These are phyloP conservation scores for Xylaria digitata DNA, from an alignment of 2,329 filamentous ascomycete genomes.

Conservation along the genomic window DNA sequence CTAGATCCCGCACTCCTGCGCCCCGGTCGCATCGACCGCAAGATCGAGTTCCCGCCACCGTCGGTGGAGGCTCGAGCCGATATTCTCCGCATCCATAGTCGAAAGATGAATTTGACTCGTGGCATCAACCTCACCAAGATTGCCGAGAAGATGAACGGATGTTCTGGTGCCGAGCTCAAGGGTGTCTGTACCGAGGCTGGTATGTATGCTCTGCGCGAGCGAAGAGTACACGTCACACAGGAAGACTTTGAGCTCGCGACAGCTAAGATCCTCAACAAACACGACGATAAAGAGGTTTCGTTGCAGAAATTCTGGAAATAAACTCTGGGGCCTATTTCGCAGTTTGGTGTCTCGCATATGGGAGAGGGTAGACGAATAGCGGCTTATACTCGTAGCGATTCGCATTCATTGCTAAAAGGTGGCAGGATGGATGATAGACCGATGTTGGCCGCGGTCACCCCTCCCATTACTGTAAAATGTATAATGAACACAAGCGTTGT, in stretches of 20 bases:
- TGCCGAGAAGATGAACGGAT: slow-evolving; percentile 99
- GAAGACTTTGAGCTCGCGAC: slow-evolving; percentile 99
- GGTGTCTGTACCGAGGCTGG: slow-evolving; percentile 98
- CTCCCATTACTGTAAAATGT: slow-evolving; percentile 39
- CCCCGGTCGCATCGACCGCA: slow-evolving; percentile 97
- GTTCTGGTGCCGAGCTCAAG: slow-evolving; percentile 96
- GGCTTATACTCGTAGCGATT: slow-evolving; percentile 2
- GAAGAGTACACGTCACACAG: slow-evolving; percentile 97
- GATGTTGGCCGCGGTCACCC: neutral
- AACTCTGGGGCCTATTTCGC: slow-evolving; percentile 21
- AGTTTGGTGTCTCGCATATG: neutral
- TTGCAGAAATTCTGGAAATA: slow-evolving; percentile 89
- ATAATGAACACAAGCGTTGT: slow-evolving; percentile 40
- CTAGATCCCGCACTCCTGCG: slow-evolving; percentile 93
- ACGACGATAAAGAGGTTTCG: slow-evolving; percentile 96
- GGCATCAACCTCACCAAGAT: slow-evolving; percentile 99
- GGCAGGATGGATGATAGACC: slow-evolving; percentile 1
- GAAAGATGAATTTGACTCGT: slow-evolving; percentile 98
- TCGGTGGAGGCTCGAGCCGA: slow-evolving; percentile 96
- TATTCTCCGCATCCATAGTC: slow-evolving; percentile 95
- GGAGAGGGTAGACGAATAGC: slow-evolving; percentile 13
- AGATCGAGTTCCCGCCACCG: slow-evolving; percentile 98
- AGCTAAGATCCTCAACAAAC: slow-evolving; percentile 99
- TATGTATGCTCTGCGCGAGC: slow-evolving; percentile 96
- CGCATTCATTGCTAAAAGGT: slow-evolving; percentile 10